Evolutionary conservation across 2,329 filamentous ascomycete species (phyloP).

Genomic region (Cladosporium sp.): DNA sequence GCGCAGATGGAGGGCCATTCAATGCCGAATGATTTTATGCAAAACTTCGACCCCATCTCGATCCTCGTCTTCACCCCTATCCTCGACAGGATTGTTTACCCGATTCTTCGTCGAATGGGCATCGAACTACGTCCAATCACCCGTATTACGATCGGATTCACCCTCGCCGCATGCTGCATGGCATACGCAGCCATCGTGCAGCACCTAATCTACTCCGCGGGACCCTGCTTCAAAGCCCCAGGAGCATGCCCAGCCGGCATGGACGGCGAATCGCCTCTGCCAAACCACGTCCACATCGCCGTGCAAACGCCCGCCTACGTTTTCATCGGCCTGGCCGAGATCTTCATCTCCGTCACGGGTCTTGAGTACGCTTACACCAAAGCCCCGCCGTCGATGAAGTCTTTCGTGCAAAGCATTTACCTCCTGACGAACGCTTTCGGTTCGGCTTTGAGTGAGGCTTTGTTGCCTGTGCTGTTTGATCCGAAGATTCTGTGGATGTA

Average conservation of each 20-base stretch:
- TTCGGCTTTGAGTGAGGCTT: slow-evolving; percentile 56
- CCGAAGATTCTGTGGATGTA: slow-evolving; percentile 62
- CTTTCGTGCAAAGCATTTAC: slow-evolving; percentile 38
- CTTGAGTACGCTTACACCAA: slow-evolving; percentile 46
- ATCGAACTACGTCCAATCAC: slow-evolving; percentile 47
- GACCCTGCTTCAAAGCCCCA: slow-evolving; percentile 49
- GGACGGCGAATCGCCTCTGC: slow-evolving; percentile 27
- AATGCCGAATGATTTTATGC: slow-evolving; percentile 46
- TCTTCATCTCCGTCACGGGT: slow-evolving; percentile 44
- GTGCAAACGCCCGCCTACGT: slow-evolving; percentile 44
- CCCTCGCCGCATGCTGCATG: slow-evolving; percentile 50
- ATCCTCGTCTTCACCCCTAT: slow-evolving; percentile 45
- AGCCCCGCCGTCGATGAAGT: slow-evolving; percentile 44
- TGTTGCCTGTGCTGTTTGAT: slow-evolving; percentile 57
- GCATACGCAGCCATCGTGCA: slow-evolving; percentile 55
- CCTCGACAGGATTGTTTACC: slow-evolving; percentile 43
- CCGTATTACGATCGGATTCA: slow-evolving; percentile 49
- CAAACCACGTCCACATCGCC: slow-evolving; percentile 42
- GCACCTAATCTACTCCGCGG: slow-evolving; percentile 49
- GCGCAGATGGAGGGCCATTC: slow-evolving; percentile 43
- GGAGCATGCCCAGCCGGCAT: slow-evolving; percentile 34
- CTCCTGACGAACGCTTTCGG: slow-evolving; percentile 57
- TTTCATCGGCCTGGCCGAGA: slow-evolving; percentile 42
- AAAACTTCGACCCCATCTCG: slow-evolving; percentile 44
- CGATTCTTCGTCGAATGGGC: slow-evolving; percentile 37